Evolutionary conservation across 1,284 basidiomycete species (phyloP).

Genomic region (Microbotryum silenes-acaulis): DNA sequence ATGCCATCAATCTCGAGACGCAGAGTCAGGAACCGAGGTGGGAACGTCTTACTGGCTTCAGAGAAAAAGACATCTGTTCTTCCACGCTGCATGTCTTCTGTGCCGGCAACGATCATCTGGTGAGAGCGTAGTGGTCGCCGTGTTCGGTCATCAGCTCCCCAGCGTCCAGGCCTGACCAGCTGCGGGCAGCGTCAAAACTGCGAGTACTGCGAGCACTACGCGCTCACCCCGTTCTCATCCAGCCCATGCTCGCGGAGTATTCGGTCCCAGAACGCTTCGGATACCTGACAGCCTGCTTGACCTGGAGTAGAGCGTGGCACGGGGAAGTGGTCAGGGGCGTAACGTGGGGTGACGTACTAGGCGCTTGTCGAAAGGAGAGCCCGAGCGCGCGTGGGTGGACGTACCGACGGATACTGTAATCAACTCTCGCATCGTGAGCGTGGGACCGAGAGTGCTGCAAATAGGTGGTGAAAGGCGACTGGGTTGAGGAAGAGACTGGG

Average conservation of each 20-base stretch:
- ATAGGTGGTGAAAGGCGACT: neutral
- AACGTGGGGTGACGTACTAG: neutral
- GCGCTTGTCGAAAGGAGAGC: neutral
- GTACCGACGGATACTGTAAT: conserved; percentile 18
- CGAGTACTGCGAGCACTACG: too few species aligned
- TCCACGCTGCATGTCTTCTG: too few species aligned
- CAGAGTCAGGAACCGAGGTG: too few species aligned
- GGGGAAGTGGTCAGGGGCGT: neutral
- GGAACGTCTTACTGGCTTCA: conserved; percentile 4
- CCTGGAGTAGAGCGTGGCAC: conserved; percentile 1
- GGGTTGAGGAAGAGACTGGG: neutral
- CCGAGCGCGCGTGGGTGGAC: neutral
- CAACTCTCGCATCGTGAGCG: conserved; percentile 3
- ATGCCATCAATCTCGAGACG: neutral
- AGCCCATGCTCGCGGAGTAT: conserved; percentile 41
- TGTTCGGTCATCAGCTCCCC: too few species aligned
- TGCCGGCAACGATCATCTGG: too few species aligned
- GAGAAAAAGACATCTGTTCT: conserved; percentile 21
- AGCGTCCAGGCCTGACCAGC: too few species aligned
- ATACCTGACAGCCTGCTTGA: conserved; percentile 29
- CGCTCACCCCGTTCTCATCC: conserved; percentile 35
- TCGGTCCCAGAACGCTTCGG: conserved; percentile 39
- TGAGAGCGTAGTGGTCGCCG: too few species aligned
- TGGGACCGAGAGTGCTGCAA: too few species aligned
- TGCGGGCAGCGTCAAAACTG: too few species aligned